Conservation (phyloP, 2,329 filamentous ascomycete genomes). For the Rhinocladiella similis region DNA sequence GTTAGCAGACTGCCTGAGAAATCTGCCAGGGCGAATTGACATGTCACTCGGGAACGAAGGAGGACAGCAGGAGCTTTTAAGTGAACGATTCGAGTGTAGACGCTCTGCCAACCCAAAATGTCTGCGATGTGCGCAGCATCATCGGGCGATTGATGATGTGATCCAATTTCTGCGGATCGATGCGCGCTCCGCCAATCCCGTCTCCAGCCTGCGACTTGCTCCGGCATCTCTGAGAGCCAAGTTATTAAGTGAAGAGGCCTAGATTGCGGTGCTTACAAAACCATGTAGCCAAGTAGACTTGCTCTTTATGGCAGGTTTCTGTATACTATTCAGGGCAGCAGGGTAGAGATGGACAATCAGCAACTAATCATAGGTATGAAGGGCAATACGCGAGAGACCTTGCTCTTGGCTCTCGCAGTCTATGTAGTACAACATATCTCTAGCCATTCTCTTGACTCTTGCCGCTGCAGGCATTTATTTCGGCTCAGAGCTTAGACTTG, state of each 20-base stretch:
- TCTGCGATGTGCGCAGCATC: background rate
- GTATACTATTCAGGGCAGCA: background rate
- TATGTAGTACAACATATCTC: too few relatives aligned
- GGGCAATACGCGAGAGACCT: too few relatives aligned
- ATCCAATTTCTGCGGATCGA: slow-evolving; percentile 6
- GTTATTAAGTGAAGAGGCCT: background rate
- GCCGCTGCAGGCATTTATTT: too few relatives aligned
- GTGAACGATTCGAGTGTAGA: background rate
- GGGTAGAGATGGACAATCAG: too few relatives aligned
- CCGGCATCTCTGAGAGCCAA: background rate
- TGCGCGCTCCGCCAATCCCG: slow-evolving; percentile 17
- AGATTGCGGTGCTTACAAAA: background rate
- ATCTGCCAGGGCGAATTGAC: slow-evolving; percentile 20
- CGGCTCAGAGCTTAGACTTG: slow-evolving; percentile 21
- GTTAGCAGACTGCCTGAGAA: slow-evolving; percentile 15
- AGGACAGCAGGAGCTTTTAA: background rate
- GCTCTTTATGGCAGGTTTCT: background rate
- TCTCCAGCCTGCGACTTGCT: background rate
- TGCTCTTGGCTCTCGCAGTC: too few relatives aligned
- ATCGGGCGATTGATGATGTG: slow-evolving; percentile 21
- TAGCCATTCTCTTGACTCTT: too few relatives aligned
- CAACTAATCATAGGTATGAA: too few relatives aligned
- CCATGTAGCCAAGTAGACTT: background rate
- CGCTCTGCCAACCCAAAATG: background rate
- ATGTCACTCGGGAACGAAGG: slow-evolving; percentile 18